Conservation (phyloP, 805 yeast species). For the Cyberlindnera sargentensis region DNA sequence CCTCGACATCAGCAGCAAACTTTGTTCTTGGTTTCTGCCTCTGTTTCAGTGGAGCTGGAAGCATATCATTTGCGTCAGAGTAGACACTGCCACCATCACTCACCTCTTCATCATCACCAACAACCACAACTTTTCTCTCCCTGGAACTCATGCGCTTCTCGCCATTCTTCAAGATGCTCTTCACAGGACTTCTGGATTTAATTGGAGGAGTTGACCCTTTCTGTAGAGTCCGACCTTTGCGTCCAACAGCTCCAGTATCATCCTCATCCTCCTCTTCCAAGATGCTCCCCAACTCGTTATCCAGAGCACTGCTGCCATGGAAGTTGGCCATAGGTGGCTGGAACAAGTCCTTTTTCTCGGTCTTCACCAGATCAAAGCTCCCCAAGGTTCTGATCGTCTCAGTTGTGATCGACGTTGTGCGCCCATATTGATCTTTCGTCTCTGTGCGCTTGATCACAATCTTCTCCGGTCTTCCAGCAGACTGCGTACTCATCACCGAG, state of each 20-base stretch:
- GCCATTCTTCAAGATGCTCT: constrained; percentile 10
- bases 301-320: constrained; percentile 13
- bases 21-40: not conserved
- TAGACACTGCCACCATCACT: constrained; percentile 21
- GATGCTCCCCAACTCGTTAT: constrained; percentile 25
- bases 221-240: no score
- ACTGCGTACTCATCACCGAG: constrained; percentile 5
- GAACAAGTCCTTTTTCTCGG: constrained; percentile 31
- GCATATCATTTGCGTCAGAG: constrained; percentile 17
- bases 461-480: constrained; percentile 8
- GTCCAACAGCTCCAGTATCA: not conserved
- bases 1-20: not conserved
- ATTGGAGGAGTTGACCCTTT: no score
- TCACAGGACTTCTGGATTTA: constrained; percentile 7
- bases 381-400: constrained; percentile 44
- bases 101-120: constrained; percentile 12
- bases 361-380: constrained; percentile 41
- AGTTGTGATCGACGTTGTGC: constrained; percentile 49
- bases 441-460: constrained; percentile 43
- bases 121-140: constrained; percentile 7
- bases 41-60: constrained; percentile 5
- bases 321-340: constrained; percentile 20
- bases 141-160: not conserved
- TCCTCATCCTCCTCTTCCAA: constrained; percentile 21
- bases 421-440: constrained; percentile 42